Base-by-base conservation (phyloP, 768 basidiomycete species). In the Melanogaster broomeanus region DNA sequence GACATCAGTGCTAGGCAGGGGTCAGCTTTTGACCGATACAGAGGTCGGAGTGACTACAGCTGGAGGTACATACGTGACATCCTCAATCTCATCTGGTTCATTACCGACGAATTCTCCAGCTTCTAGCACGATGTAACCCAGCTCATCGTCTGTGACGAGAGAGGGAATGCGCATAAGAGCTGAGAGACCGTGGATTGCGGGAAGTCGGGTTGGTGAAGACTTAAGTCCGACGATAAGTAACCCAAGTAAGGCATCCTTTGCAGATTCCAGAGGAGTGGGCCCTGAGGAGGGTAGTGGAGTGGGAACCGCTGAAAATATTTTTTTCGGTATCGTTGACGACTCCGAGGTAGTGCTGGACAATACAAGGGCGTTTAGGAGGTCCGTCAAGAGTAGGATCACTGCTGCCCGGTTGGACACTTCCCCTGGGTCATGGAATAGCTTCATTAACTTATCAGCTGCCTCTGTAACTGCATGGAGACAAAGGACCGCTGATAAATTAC, bases 231-330 rank as follows among this genome's bases (percentile, higher is more conserved):
- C 78, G 19, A 76, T 78, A 30, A 87, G 72, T 34, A 81, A 70
- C 11, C 85, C 85, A 13, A 94, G 73, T 0, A 96, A 72, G 51
- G 86, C 81, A 55, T 95, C 93, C 66, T 92, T 91, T 67, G 79
- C 87, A 1, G 81, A 75, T 24, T 72, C 61, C 43, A 96, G 71
- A 2, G 53, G 38, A 73, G 71, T 37, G 69, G 61, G 24, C 72
- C 72, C 3, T 57, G 62, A 9, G 53, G 55, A 41, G 65, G 57
- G 12, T 21, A 31, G 28, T 11, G 24, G 30, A 6, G 44, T 19
- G 24, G 58, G 34, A 12, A 49, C 43, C 51, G 77, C 76, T 22
- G 79, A 74, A 12, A 77, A 75, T 11, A 45, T 4, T 18, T n/a
- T 42, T 39, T 25, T 48, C 1, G 33, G 33, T 12, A 42, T 15